These are phyloP conservation scores for Ampelomyces quisqualis DNA, from an alignment of 2,329 filamentous ascomycete species.

Conservation along the genomic window DNA sequence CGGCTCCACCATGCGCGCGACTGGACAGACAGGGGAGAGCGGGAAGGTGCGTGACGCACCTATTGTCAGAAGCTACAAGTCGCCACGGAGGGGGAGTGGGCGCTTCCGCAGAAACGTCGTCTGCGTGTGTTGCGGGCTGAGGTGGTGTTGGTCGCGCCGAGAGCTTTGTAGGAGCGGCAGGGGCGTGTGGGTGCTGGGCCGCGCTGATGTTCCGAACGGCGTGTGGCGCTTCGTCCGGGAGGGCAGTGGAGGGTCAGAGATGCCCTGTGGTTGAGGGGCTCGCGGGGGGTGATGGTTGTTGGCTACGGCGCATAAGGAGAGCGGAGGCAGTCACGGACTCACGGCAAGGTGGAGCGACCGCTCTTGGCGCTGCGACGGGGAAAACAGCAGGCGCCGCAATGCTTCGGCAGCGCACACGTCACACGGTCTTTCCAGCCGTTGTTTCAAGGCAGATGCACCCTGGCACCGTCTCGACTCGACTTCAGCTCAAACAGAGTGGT, in stretches of 20 bases:
- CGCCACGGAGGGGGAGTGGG: constrained; percentile 42
- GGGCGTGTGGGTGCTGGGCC: constrained; percentile 21
- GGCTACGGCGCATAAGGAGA: constrained; percentile 20
- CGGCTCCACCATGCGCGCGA: constrained; percentile 26
- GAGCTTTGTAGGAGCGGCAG: constrained; percentile 17
- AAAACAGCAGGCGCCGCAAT: constrained; percentile 6
- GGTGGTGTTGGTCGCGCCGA: constrained; percentile 2
- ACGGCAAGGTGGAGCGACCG: constrained; percentile 9
- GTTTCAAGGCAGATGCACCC: not conserved
- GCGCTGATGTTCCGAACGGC: constrained; percentile 28
- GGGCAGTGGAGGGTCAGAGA: constrained; percentile 23
- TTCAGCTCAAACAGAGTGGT: no score
- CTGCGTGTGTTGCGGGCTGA: constrained; percentile 30
- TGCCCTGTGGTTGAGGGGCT: constrained; percentile 32
- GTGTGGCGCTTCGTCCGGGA: constrained; percentile 26
- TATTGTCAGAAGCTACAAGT: constrained; percentile 43
- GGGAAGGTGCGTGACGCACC: constrained; percentile 42
- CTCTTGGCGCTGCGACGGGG: constrained; percentile 22
- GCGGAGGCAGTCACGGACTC: constrained; percentile 10
- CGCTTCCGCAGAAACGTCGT: constrained; percentile 46
- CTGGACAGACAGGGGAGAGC: constrained; percentile 24
- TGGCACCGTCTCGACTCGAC: no score
- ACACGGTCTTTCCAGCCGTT: not conserved
- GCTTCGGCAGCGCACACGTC: constrained; percentile 5
- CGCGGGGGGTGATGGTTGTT: constrained; percentile 28